Percentiles rank a stretch among this genome's conserved stretches.
These are phyloP conservation scores for Athelia psychrophila DNA, from an alignment of 1,284 basidiomycete genomes.

Conservation along the genomic window DNA sequence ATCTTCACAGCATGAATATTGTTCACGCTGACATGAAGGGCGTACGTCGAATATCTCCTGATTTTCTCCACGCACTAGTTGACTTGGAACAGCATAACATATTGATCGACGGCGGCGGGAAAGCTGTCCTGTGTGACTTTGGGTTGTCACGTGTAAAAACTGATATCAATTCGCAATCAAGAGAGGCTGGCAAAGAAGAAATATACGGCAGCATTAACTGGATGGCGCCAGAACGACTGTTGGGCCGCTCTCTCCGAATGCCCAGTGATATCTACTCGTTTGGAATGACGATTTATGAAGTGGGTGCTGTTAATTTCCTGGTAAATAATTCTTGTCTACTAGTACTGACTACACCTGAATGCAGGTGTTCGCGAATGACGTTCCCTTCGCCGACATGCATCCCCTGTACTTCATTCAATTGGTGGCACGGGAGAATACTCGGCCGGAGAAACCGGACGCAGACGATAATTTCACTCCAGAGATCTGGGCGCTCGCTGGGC, in stretches of 20 bases:
- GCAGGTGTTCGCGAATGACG: background rate
- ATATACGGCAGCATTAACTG: background rate
- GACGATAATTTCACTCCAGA: background rate
- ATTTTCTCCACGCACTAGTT: background rate
- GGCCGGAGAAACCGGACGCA: background rate
- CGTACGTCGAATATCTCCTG: background rate
- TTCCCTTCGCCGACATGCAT: background rate
- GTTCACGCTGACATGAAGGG: background rate
- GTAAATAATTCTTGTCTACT: background rate
- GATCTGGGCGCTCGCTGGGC: background rate
- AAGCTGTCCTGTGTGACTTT: background rate
- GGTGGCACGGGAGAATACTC: background rate
- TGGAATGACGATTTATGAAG: background rate
- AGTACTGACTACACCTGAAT: no score
- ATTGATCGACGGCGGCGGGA: background rate
- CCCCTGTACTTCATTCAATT: background rate
- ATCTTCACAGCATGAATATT: background rate
- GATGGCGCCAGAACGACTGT: background rate
- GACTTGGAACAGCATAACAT: background rate
- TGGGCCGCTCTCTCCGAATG: background rate
- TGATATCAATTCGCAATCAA: background rate
- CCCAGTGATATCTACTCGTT: background rate
- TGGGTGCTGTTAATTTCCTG: background rate
- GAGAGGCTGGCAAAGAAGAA: background rate
- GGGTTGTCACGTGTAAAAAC: background rate